A percentile compares a stretch with the other conserved stretches of the same genome.
Conservation (phyloP, 371 early-diverging fungal species). For the Cokeromyces recurvatus region DNA sequence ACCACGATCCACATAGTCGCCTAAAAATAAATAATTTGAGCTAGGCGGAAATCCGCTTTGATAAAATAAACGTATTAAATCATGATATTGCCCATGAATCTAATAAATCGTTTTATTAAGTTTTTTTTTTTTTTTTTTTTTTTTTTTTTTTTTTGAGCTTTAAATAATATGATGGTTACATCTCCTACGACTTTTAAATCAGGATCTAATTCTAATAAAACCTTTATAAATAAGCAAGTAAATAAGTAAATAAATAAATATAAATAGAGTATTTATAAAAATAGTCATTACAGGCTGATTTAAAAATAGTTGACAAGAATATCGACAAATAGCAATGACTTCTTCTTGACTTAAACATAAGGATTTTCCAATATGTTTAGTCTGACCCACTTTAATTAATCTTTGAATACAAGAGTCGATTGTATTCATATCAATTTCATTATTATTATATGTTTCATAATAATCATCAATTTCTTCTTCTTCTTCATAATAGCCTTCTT, state of each 20-base stretch:
- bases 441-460: not conserved
- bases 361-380: slow-evolving; percentile 59
- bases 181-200: slow-evolving; percentile 96
- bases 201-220: slow-evolving; percentile 89
- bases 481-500: not conserved
- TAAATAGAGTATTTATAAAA: not conserved
- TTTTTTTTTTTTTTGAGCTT: no score
- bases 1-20: slow-evolving; percentile 98
- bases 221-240: slow-evolving; percentile 11
- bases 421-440: slow-evolving; percentile 19
- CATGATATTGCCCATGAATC: slow-evolving; percentile 91
- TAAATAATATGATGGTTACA: slow-evolving; percentile 18
- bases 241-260: not conserved
- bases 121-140: no score
- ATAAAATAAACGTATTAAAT: slow-evolving; percentile 85
- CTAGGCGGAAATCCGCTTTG: slow-evolving; percentile 81
- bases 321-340: slow-evolving; percentile 81
- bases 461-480: not conserved
- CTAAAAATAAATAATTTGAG: slow-evolving; percentile 89
- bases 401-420: slow-evolving; percentile 83
- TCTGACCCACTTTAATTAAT: slow-evolving; percentile 68
- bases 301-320: slow-evolving; percentile 83
- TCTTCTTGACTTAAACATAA: slow-evolving; percentile 76
- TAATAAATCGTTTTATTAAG: no score
- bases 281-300: slow-evolving; percentile 66